Evolutionary conservation across 768 basidiomycete genomes (phyloP).

Genomic region (Pisolithus marmoratus): DNA sequence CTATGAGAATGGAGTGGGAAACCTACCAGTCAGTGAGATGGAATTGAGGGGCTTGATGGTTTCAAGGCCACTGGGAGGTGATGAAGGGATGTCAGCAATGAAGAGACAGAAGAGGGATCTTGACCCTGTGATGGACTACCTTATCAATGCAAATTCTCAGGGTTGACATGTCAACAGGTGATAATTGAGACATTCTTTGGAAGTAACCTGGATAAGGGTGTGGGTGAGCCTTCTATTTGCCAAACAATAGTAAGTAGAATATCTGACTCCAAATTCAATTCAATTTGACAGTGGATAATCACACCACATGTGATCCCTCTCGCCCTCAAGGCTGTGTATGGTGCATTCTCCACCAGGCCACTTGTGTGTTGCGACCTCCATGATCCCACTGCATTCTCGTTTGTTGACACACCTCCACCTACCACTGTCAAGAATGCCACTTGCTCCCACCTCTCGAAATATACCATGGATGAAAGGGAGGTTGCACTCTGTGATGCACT

Average conservation of each 20-base stretch:
- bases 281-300: no score
- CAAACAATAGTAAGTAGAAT: no score
- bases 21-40: no score
- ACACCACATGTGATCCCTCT: background rate
- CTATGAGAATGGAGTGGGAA: no score
- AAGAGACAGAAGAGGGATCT: slow-evolving; percentile 6
- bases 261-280: no score
- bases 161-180: slow-evolving; percentile 10
- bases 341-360: slow-evolving; percentile 6
- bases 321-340: slow-evolving; percentile 9
- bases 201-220: no score
- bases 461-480: background rate
- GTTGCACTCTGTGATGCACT: background rate
- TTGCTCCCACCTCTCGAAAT: background rate
- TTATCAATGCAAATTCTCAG: slow-evolving; percentile 20
- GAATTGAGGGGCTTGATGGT: no score
- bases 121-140: slow-evolving; percentile 18
- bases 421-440: background rate
- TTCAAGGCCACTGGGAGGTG: no score
- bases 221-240: no score
- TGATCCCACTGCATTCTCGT: slow-evolving; percentile 6
- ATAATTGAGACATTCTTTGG: slow-evolving; percentile 4
- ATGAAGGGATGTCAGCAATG: background rate
- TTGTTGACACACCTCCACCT: background rate
- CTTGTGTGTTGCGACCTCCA: slow-evolving; percentile 23